phyloP scores from a whole-genome alignment of 2,329 filamentous ascomycete genomes.

The Westerdykella ornata region DNA sequence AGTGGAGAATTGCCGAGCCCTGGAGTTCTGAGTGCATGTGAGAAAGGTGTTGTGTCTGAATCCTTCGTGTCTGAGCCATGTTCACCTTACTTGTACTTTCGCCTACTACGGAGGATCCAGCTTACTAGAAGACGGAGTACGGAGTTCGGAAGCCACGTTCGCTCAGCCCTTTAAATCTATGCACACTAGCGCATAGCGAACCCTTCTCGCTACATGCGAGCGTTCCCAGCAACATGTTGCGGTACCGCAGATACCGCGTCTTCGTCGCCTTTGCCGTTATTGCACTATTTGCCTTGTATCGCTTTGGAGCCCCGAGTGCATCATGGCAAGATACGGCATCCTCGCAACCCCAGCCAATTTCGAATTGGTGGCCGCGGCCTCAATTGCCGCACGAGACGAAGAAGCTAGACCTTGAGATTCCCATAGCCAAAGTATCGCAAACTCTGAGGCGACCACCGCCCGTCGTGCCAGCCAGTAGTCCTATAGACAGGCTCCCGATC shows the following conservation, averaged over 20 bases:
- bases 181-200: conserved; percentile 8
- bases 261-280: conserved; percentile 53
- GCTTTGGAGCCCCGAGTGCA: conserved; percentile 44
- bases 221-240: conserved; percentile 43
- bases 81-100: no score
- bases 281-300: conserved; percentile 50
- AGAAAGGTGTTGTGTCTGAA: no score
- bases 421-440: conserved; percentile 22
- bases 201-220: not conserved
- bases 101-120: no score
- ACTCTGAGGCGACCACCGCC: conserved; percentile 26
- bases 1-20: no score
- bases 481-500: conserved; percentile 9
- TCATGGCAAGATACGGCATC: conserved; percentile 25
- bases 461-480: conserved; percentile 15
- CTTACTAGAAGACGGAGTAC: no score
- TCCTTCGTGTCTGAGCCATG: no score
- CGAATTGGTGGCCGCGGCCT: conserved; percentile 16
- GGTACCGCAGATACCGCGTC: conserved; percentile 56
- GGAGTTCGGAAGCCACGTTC: not conserved
- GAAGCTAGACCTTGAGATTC: conserved; percentile 26
- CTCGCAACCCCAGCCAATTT: conserved; percentile 8
- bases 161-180: conserved; percentile 3
- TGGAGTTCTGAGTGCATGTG: no score
- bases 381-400: conserved; percentile 29